Evolutionary conservation across 2,329 filamentous ascomycete genomes (phyloP).

Genomic region (Aureobasidium mangrovei): DNA sequence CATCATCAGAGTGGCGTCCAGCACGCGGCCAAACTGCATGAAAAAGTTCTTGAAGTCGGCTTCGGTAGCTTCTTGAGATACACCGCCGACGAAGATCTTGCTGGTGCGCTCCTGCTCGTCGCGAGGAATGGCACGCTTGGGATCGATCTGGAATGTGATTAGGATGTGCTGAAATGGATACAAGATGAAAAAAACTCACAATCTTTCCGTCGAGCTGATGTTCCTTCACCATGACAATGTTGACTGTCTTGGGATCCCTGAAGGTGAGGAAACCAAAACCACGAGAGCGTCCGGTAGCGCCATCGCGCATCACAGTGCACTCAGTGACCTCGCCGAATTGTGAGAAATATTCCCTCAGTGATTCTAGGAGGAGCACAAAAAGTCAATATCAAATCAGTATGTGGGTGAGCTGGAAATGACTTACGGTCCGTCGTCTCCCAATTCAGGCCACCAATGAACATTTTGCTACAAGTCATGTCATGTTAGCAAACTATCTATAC

Average conservation of each 20-base stretch:
- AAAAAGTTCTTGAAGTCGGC: conserved; percentile 96
- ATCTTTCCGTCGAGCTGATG: conserved; percentile 98
- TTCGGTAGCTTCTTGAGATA: conserved; percentile 94
- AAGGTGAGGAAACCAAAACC: conserved; percentile 98
- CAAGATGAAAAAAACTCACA: conserved; percentile 48
- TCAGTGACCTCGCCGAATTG: conserved; percentile 96
- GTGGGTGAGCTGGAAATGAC: neutral
- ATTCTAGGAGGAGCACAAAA: conserved; percentile 52
- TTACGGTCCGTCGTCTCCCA: conserved; percentile 98
- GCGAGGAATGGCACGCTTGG: conserved; percentile 90
- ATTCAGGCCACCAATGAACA: conserved; percentile 98
- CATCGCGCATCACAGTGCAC: conserved; percentile 99
- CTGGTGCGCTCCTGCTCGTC: conserved; percentile 97
- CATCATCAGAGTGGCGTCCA: conserved; percentile 99
- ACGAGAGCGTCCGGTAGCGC: conserved; percentile 82
- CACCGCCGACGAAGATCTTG: conserved; percentile 97
- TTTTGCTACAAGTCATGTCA: conserved; percentile 59
- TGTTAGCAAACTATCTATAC: conserved; percentile 5
- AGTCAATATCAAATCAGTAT: neutral
- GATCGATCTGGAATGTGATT: conserved; percentile 64
- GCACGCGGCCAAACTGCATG: conserved; percentile 87
- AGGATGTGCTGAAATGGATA: neutral
- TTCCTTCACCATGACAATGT: conserved; percentile 99
- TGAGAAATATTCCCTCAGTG: conserved; percentile 91
- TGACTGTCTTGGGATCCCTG: conserved; percentile 94